Conservation (phyloP, 2,329 filamentous ascomycete species). For the Cordyceps cicadae region DNA sequence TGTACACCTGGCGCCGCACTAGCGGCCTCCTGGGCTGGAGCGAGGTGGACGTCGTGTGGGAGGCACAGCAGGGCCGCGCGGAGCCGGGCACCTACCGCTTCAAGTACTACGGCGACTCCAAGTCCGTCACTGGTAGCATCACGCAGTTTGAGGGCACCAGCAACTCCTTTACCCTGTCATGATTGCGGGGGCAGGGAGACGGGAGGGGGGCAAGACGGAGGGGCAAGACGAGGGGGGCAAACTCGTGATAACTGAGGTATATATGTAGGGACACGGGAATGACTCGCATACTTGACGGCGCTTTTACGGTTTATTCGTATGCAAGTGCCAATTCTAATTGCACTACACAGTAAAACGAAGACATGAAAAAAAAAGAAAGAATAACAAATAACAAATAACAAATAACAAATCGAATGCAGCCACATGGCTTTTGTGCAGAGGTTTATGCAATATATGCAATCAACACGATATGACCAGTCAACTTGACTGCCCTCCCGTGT, state of each 20-base stretch:
- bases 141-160: slow-evolving; percentile 62
- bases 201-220: not conserved
- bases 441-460: not conserved
- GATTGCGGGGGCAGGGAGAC: not conserved
- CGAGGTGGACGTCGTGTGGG: slow-evolving; percentile 73
- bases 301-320: not conserved
- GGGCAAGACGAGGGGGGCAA: not conserved
- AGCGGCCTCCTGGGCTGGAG: slow-evolving; percentile 64
- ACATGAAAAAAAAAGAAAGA: not conserved
- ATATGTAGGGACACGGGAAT: not conserved
- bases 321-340: not conserved
- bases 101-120: slow-evolving; percentile 78
- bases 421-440: not conserved
- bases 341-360: not conserved
- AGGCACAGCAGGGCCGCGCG: slow-evolving; percentile 38
- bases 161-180: slow-evolving; percentile 34
- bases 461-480: not conserved
- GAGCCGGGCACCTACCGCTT: slow-evolving; percentile 65
- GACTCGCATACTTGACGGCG: not conserved
- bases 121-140: slow-evolving; percentile 53
- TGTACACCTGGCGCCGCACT: slow-evolving; percentile 71
- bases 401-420: not conserved
- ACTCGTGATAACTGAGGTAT: not conserved
- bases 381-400: not conserved
- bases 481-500: not conserved